Conservation (phyloP, 2,329 filamentous ascomycete species). For the Phialophora verrucosa region DNA sequence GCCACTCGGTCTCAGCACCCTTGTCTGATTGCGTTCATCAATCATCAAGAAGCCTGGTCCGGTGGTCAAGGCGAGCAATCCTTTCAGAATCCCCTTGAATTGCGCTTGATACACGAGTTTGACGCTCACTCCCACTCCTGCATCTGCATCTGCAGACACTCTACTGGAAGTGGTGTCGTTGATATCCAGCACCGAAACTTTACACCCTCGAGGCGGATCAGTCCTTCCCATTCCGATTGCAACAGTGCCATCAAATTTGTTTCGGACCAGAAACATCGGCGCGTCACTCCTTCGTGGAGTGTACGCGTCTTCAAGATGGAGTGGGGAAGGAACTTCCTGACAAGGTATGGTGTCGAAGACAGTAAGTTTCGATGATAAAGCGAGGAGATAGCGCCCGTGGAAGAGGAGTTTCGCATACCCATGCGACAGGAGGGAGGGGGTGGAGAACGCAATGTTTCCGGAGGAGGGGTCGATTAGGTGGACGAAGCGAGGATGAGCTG, state of each 20-base stretch:
- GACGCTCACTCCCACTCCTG: slow-evolving; percentile 6
- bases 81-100: slow-evolving; percentile 20
- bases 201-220: slow-evolving; percentile 12
- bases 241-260: slow-evolving; percentile 30
- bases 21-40: slow-evolving; percentile 28
- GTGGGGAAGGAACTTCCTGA: slow-evolving; percentile 14
- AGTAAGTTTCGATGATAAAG: slow-evolving; percentile 73
- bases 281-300: slow-evolving; percentile 14
- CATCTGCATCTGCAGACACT: background rate
- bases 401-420: slow-evolving; percentile 72
- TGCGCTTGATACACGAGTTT: slow-evolving; percentile 24
- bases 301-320: slow-evolving; percentile 23
- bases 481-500: slow-evolving; percentile 61
- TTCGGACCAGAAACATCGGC: slow-evolving; percentile 30
- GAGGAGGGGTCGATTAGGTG: slow-evolving; percentile 77
- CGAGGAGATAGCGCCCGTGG: slow-evolving; percentile 74
- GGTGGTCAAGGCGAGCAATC: slow-evolving; percentile 27
- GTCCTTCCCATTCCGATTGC: slow-evolving; percentile 29
- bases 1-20: slow-evolving; percentile 9
- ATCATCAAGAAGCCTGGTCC: slow-evolving; percentile 31
- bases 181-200: slow-evolving; percentile 24
- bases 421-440: slow-evolving; percentile 71
- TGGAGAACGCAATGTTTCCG: slow-evolving; percentile 69
- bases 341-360: slow-evolving; percentile 79
- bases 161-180: background rate